These are phyloP conservation scores for Barnettozyma pratensis DNA, from an alignment of 805 yeast genomes.

Conservation along the genomic window DNA sequence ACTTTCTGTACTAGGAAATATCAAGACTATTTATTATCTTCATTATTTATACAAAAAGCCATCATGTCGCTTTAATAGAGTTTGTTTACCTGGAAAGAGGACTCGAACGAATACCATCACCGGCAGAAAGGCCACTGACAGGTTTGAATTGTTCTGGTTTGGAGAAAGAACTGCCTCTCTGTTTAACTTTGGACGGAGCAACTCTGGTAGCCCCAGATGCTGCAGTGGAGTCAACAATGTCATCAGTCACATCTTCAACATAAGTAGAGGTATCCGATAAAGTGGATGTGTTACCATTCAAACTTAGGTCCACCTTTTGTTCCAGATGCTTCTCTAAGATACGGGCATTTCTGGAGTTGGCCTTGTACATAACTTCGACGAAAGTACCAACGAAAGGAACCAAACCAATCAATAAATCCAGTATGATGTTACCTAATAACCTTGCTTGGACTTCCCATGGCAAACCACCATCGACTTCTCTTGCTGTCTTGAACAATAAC, in stretches of 20 bases:
- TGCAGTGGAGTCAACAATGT: not conserved
- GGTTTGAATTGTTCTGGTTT: not conserved
- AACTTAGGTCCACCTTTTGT: constrained; percentile 10
- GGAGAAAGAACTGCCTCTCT: not conserved
- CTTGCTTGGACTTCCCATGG: constrained; percentile 47
- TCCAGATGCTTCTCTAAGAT: constrained; percentile 54
- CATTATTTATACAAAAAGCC: too few relatives aligned
- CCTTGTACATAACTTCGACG: constrained; percentile 64
- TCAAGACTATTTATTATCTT: not conserved
- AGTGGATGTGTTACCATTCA: not conserved
- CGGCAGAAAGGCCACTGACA: not conserved
- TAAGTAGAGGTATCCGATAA: not conserved
- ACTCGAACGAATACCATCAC: not conserved
- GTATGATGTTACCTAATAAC: constrained; percentile 55
- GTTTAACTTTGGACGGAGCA: constrained; percentile 5
- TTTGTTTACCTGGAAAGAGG: not conserved
- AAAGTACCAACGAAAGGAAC: constrained; percentile 76
- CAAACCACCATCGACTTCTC: constrained; percentile 58
- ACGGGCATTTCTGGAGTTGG: constrained; percentile 69
- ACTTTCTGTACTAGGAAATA: not conserved
- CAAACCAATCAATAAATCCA: constrained; percentile 67
- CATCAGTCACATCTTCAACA: not conserved
- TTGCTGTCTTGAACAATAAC: constrained; percentile 36
- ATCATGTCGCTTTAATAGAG: too few relatives aligned
- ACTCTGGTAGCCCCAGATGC: constrained; percentile 1